Conservation (phyloP, 352 stramenopile species). For the Hyaloperonospora brassicae region DNA sequence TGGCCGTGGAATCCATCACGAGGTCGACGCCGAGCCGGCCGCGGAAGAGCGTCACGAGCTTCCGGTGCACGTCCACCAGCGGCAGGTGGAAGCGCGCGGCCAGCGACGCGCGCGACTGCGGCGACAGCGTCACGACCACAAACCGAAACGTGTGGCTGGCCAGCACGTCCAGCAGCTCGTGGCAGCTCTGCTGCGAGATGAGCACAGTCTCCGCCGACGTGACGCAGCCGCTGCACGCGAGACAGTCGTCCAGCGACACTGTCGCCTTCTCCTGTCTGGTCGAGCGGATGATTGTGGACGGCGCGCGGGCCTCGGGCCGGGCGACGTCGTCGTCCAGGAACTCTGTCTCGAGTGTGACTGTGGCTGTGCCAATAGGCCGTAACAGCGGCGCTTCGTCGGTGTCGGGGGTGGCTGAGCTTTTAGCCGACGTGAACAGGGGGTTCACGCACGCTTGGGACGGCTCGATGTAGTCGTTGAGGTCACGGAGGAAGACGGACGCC, state of each 20-base stretch:
- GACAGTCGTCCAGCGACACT: slow-evolving; percentile 94
- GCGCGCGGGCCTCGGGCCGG: slow-evolving; percentile 25
- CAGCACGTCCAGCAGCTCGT: slow-evolving; percentile 78
- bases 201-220: slow-evolving; percentile 98
- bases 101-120: slow-evolving; percentile 82
- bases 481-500: slow-evolving; percentile 89
- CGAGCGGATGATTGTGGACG: slow-evolving; percentile 75
- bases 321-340: slow-evolving; percentile 51
- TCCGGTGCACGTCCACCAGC: slow-evolving; percentile 54
- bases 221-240: slow-evolving; percentile 95
- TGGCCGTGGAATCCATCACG: slow-evolving; percentile 88
- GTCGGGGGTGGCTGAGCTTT: background rate
- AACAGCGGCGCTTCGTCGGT: no score
- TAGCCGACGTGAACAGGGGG: slow-evolving; percentile 79
- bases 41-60: slow-evolving; percentile 70
- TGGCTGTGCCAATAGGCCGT: slow-evolving; percentile 29
- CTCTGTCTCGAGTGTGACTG: slow-evolving; percentile 76
- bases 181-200: slow-evolving; percentile 92
- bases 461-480: slow-evolving; percentile 92
- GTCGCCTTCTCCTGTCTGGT: slow-evolving; percentile 78
- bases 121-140: slow-evolving; percentile 85
- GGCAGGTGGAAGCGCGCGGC: slow-evolving; percentile 72
- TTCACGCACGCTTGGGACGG: slow-evolving; percentile 92
- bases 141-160: slow-evolving; percentile 33
- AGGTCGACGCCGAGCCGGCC: slow-evolving; percentile 75